A percentile compares a stretch with the other conserved stretches of the same genome.
These are phyloP conservation scores for Pseudocercospora cruenta DNA, from an alignment of 2,329 filamentous ascomycete genomes.

Conservation along the genomic window DNA sequence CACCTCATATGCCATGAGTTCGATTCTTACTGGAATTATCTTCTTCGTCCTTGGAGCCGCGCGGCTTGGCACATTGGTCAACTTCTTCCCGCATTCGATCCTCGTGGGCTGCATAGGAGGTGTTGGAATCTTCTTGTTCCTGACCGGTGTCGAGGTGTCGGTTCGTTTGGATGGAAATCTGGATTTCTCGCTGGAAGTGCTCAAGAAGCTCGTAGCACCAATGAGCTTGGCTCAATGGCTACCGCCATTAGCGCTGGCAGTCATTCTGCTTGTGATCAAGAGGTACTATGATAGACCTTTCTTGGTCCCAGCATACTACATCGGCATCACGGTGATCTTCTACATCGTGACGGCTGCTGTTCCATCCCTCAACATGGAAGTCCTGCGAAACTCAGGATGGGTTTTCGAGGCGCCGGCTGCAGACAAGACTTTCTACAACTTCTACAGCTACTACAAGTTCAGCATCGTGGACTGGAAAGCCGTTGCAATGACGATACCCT, in stretches of 20 bases:
- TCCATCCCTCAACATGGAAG: conserved; percentile 67
- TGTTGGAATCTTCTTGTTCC: conserved; percentile 90
- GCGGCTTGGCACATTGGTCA: conserved; percentile 86
- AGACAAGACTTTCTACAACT: conserved; percentile 93
- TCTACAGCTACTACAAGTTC: conserved; percentile 84
- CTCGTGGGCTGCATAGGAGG: conserved; percentile 96
- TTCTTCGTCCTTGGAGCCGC: conserved; percentile 91
- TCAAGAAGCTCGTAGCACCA: conserved; percentile 71
- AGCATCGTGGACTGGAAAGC: conserved; percentile 75
- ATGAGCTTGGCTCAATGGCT: conserved; percentile 83
- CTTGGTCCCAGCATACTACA: conserved; percentile 84
- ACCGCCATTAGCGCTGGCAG: conserved; percentile 74
- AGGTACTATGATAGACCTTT: conserved; percentile 78
- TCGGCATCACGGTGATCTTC: conserved; percentile 74
- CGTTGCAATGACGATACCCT: conserved; percentile 80
- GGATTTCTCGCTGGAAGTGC: conserved; percentile 75
- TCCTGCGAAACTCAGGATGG: conserved; percentile 77
- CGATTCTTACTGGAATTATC: conserved; percentile 84
- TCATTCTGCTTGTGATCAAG: conserved; percentile 76
- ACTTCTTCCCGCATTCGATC: conserved; percentile 96
- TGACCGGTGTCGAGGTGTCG: conserved; percentile 91
- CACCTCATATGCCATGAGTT: conserved; percentile 85
- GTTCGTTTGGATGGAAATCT: conserved; percentile 84
- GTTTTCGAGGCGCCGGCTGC: conserved; percentile 85
- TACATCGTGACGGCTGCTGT: conserved; percentile 75